Base-by-base conservation (phyloP, 345 rosid species). In the Boechera retrofracta region DNA sequence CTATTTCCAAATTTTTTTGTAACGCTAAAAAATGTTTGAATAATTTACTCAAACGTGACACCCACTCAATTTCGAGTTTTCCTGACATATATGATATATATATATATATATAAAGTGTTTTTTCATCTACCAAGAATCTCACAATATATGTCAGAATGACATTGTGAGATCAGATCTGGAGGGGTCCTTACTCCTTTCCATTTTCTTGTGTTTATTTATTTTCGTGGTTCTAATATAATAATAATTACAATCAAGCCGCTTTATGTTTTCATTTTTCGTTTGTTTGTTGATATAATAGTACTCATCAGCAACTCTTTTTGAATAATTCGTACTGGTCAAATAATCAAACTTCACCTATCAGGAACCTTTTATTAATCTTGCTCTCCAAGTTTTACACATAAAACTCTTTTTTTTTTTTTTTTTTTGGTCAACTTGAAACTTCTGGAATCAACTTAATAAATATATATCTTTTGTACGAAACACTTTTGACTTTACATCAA, bases 311-410 rank as follows among this genome's bases (percentile, higher is more conserved):
- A 60, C 10, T 10, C 59, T 38, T 59, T 10, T 15, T 15, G 1
- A 57, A 48, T 13, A 49, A 58, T 12, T 65, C 38, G 12, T 58
- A 65, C 8, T 16, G 47, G 77, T 78, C 63, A 65, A 49, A 58
- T 72, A 49, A 21, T 55, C 55, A 45, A 18, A 64, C 26, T 47
- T 71, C 45, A 71, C 72, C 66, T 70, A 77, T 64, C 45, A 71
- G 62, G 60, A 71, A 45, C 54, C 76, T 47, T 39, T 39, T 63
- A n/a, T 11, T 24, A 41, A 71, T 77, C 81, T 77, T 77, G 73
- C 67, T 65, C 81, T 6, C 41, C 72, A 71, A 71, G 81, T 58
- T 64, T 64, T 55, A 16, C 57, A 63, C 38, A 38, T 16, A 29
- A 13, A 45, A 12, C 26, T 45, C 9, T 39, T 24, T 15, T 64